Percentiles rank a stretch among this genome's conserved stretches.
Evolutionary conservation across 2,329 filamentous ascomycete species (phyloP).

Genomic region (Ophiocordyceps sinensis): DNA sequence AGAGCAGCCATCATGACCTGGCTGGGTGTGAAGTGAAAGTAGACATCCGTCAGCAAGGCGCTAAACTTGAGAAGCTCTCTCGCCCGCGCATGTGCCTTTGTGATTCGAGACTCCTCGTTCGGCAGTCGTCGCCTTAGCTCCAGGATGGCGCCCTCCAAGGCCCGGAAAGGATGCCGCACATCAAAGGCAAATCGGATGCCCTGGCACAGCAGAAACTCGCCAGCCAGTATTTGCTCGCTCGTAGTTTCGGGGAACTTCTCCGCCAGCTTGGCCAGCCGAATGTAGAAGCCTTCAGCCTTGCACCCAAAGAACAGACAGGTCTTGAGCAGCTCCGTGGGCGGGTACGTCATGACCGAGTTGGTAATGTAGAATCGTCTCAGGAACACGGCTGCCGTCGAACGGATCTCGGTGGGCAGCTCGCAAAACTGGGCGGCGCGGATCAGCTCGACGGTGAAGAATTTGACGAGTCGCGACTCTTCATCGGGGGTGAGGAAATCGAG

Average conservation of each 20-base stretch:
- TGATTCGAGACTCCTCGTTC: constrained; percentile 38
- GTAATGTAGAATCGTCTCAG: constrained; percentile 90
- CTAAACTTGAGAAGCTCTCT: constrained; percentile 63
- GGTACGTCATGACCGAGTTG: constrained; percentile 93
- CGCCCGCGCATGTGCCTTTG: constrained; percentile 56
- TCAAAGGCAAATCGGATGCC: constrained; percentile 89
- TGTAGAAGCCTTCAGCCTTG: constrained; percentile 80
- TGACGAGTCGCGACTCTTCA: constrained; percentile 71
- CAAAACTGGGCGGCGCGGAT: constrained; percentile 41
- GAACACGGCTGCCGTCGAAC: constrained; percentile 68
- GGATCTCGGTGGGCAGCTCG: constrained; percentile 34
- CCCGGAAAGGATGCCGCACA: constrained; percentile 78
- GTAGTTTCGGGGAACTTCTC: constrained; percentile 56
- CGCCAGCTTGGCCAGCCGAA: constrained; percentile 49
- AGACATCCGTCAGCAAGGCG: constrained; percentile 81
- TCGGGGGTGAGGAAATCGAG: constrained; percentile 70
- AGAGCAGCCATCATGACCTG: constrained; percentile 86
- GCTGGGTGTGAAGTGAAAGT: constrained; percentile 88
- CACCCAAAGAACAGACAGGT: constrained; percentile 85
- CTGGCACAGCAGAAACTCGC: constrained; percentile 86
- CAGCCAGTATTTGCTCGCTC: constrained; percentile 70
- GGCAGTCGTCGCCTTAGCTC: constrained; percentile 58
- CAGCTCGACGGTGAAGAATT: constrained; percentile 55
- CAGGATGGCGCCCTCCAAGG: constrained; percentile 73
- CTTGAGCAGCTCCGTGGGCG: constrained; percentile 76